A percentile compares a stretch with the other conserved stretches of the same genome.
phyloP scores from a whole-genome alignment of 768 basidiomycete species.

The Tulasnella sp. region DNA sequence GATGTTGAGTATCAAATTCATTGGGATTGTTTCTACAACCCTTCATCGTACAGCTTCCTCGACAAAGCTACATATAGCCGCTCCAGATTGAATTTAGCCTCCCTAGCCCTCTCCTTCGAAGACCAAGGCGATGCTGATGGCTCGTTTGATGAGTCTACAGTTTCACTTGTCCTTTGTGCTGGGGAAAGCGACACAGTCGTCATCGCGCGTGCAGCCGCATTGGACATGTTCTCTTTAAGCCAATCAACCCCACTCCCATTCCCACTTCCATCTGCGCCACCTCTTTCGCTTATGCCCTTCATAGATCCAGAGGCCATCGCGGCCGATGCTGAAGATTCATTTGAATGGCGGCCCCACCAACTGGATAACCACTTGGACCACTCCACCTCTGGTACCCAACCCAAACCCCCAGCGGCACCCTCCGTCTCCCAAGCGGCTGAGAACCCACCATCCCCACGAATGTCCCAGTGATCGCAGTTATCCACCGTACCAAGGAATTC shows the following conservation, averaged over 20 bases:
- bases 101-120: not conserved
- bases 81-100: slow-evolving; percentile 54
- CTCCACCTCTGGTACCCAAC: slow-evolving; percentile 5
- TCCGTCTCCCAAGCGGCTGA: slow-evolving; percentile 21
- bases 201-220: slow-evolving; percentile 6
- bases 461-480: slow-evolving; percentile 92
- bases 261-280: slow-evolving; percentile 23
- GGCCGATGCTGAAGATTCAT: not conserved
- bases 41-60: slow-evolving; percentile 87
- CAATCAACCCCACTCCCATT: slow-evolving; percentile 64
- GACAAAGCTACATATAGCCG: slow-evolving; percentile 82
- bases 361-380: slow-evolving; percentile 49
- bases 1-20: slow-evolving; percentile 11
- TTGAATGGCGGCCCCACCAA: not conserved
- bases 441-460: slow-evolving; percentile 73
- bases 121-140: not conserved
- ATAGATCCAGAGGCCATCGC: not conserved
- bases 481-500: slow-evolving; percentile 87
- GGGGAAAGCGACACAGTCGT: too few species aligned
- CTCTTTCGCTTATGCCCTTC: not conserved
- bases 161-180: too few species aligned
- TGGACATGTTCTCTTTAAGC: slow-evolving; percentile 63
- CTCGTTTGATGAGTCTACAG: not conserved
- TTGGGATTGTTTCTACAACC: slow-evolving; percentile 42
- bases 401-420: slow-evolving; percentile 18